Base-by-base conservation (phyloP, 441 rosid species). In the Dalechampia spathulata region DNA sequence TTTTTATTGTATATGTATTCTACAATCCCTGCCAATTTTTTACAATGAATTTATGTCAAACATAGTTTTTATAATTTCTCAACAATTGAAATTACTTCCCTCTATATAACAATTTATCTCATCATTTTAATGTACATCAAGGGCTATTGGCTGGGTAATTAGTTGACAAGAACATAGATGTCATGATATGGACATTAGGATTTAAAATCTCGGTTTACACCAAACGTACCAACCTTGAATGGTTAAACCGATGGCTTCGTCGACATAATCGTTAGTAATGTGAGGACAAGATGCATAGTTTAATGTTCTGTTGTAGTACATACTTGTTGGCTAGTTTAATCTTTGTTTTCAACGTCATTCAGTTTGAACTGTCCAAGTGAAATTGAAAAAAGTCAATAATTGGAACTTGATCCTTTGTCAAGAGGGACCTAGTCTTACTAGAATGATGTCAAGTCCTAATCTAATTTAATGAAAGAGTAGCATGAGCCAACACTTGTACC, bases 221-320 rank as follows among this genome's bases (percentile, higher is more conserved):
- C 40, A 37, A 36, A 44, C 16, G 12, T 25, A 27, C 32, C 26
- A 48, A 63, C 26, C 52, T 20, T 59, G 56, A 40, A 55, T 14
- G 5, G 48, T 32, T 55, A 42, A 66, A 59, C 12, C 52, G 34
- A 14, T 48, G 17, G 32, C 27, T 49, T 26, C n/a, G 28, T 47
- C 40, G 19, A 25, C 27, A 5, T 10, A 19, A 32, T 34, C 13
- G 28, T 7, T 49, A 19, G 42, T 9, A 26, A 19, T 51, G 55
- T 15, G 22, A n/a, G 1, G 39, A 17, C 53, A 14, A 2, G 1
- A 21, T 36, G 34, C 16, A 9, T 46, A 0, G 53, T 23, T 14
- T 23, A 7, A 19, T 11, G 16, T 47, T 22, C 23, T 17, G 32
- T 15, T 30, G 9, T 11, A 28, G 10, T 34, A 30, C 8, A 8